These are phyloP conservation scores for Polyporus arcularius DNA, from an alignment of 768 basidiomycete genomes.

Conservation along the genomic window DNA sequence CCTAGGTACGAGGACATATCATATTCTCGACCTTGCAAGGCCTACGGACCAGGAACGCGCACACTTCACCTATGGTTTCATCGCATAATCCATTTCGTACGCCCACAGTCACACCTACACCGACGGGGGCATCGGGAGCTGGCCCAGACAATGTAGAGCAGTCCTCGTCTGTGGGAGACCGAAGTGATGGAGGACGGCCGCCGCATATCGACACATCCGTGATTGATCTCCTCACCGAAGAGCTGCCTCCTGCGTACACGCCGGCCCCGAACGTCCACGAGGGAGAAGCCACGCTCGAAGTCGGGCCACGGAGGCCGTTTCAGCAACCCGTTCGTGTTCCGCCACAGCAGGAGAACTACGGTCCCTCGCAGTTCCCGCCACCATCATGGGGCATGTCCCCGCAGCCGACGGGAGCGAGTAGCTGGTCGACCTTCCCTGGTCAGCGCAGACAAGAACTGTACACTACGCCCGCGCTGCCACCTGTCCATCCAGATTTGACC, in stretches of 20 bases:
- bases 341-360: constrained; percentile 5
- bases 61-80: constrained; percentile 5
- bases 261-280: constrained; percentile 48
- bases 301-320: constrained; percentile 66
- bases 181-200: not conserved
- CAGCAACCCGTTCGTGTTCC: constrained; percentile 39
- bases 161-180: not conserved
- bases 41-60: not conserved
- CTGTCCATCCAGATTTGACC: constrained; percentile 5
- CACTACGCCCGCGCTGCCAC: constrained; percentile 6
- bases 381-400: constrained; percentile 20
- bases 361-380: constrained; percentile 5
- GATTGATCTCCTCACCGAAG: constrained; percentile 42
- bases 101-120: constrained; percentile 29
- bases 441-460: constrained; percentile 1
- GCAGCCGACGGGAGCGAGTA: constrained; percentile 7
- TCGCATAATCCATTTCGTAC: constrained; percentile 37
- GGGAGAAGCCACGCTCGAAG: constrained; percentile 65
- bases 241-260: constrained; percentile 73
- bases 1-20: not conserved
- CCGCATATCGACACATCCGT: constrained; percentile 1
- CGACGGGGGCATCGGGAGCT: constrained; percentile 25
- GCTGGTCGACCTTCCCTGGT: constrained; percentile 15
- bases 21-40: not conserved
- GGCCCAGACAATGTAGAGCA: not conserved